Percentiles rank a stretch among this genome's conserved stretches.
Conservation (phyloP, 1,284 basidiomycete genomes). For the Takashimella koratensis region DNA sequence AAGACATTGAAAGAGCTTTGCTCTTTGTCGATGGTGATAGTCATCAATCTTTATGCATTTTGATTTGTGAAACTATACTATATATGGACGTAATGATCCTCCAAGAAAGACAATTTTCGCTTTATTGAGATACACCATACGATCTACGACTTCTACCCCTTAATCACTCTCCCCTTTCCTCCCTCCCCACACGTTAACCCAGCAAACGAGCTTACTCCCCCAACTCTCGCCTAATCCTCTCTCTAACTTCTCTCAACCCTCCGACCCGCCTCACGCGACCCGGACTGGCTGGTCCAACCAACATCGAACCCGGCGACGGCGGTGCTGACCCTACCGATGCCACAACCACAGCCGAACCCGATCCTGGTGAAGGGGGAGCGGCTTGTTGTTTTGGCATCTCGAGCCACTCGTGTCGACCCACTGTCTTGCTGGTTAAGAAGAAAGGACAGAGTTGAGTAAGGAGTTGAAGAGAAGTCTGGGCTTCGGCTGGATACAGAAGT, state of each 20-base stretch:
- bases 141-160: too few relatives aligned
- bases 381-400: constrained; percentile 40
- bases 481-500: constrained; percentile 41
- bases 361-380: constrained; percentile 9
- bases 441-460: constrained; percentile 48
- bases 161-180: too few relatives aligned
- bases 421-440: constrained; percentile 41
- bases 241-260: constrained; percentile 43
- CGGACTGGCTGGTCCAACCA: constrained; percentile 31
- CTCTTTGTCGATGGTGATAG: too few relatives aligned
- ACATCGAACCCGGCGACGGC: background rate
- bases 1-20: too few relatives aligned
- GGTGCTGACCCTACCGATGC: constrained; percentile 19
- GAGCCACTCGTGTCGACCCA: constrained; percentile 46
- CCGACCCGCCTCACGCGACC: constrained; percentile 38
- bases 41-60: too few relatives aligned
- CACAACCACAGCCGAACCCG: background rate
- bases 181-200: too few relatives aligned
- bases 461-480: constrained; percentile 42
- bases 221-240: constrained; percentile 44
- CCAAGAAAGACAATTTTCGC: too few relatives aligned
- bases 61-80: too few relatives aligned
- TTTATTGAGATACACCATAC: too few relatives aligned
- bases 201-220: constrained; percentile 31
- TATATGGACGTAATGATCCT: too few relatives aligned